Conservation (phyloP, 2,329 filamentous ascomycete genomes). For the Aschersonia sp. region DNA sequence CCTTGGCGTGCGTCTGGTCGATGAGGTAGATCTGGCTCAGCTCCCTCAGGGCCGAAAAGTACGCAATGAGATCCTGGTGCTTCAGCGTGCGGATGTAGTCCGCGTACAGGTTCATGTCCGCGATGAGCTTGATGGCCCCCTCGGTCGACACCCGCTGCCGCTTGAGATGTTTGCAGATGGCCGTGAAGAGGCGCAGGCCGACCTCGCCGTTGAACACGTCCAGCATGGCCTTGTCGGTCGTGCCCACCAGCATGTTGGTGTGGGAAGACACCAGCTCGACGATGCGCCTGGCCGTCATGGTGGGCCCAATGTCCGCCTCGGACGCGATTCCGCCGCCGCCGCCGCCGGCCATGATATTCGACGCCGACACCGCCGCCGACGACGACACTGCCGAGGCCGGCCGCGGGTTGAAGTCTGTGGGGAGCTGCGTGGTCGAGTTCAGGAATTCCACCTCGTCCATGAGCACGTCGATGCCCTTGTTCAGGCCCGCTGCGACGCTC, state of each 20-base stretch:
- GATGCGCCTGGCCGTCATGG: constrained; percentile 62
- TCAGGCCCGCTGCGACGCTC: constrained; percentile 84
- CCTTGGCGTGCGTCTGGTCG: constrained; percentile 69
- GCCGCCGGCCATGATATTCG: constrained; percentile 8
- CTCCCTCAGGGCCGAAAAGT: constrained; percentile 84
- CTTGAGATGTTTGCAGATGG: constrained; percentile 94
- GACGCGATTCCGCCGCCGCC: constrained; percentile 14
- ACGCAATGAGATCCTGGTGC: constrained; percentile 72
- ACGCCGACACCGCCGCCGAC: constrained; percentile 7
- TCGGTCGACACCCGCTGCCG: constrained; percentile 82
- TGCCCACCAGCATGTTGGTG: constrained; percentile 83
- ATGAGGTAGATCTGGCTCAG: constrained; percentile 93
- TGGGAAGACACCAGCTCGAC: constrained; percentile 78
- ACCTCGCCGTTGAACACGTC: constrained; percentile 99
- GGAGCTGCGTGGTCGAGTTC: constrained; percentile 71
- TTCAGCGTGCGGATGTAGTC: constrained; percentile 67
- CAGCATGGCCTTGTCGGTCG: constrained; percentile 93
- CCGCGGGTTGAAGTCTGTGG: constrained; percentile 79
- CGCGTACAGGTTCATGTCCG: constrained; percentile 91
- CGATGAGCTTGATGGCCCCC: constrained; percentile 83
- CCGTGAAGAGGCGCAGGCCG: constrained; percentile 77
- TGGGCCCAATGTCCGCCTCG: constrained; percentile 47
- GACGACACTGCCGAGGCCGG: constrained; percentile 10
- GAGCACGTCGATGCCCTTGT: constrained; percentile 94
- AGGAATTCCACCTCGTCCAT: constrained; percentile 98